Base-by-base conservation (phyloP, 2,329 filamentous ascomycete species). In the Massarina eburnea region DNA sequence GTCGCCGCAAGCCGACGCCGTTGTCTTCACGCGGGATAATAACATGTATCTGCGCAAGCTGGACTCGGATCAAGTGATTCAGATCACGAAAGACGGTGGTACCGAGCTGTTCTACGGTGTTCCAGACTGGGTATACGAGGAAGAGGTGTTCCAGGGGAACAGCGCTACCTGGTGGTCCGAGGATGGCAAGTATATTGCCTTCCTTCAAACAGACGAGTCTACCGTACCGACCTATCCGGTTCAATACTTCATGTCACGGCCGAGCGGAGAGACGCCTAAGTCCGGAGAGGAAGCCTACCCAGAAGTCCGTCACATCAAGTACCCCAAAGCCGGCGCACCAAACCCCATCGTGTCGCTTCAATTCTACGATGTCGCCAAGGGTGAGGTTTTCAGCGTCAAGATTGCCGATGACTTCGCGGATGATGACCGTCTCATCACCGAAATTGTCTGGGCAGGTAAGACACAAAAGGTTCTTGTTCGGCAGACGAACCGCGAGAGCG, bases 41-140 rank as follows among this genome's bases (percentile, higher is more conserved):
- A 96, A 99, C 68, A 75, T 99, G 60, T 97, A 84, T 65, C 73
- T 97, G 35, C 85, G 94, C 41, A 83, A 83, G 42, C 60, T 89
- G 22, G 73, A 78, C 10, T 80, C 79, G 3, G 74, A 81, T 17
- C 72, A 79, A 14, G 80, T 89, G 4, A 77, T 80, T 4, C 83
- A 86, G 51, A 86, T 99, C 58, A 97, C 94, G 1, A 83, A 77
- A 43, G 92, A 99, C 64, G 94, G 95, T 10, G 89, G 92, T 0
- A 77, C 84, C 0, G 84, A 97, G 58, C 83, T 94, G 48, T 99
- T 99, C 71, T 96, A 99, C 61, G 94, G 94, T 15, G 83, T 96
- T 17, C 94, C 94, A 0, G 95, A 99, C 68, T 99, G 94, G 94
- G 94, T 97, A 0, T 96, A 95, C 61, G 89, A 95, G 64, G 84